A percentile compares a stretch with the other conserved stretches of the same genome.
These are phyloP conservation scores for Thyridium curvatum DNA, from an alignment of 2,329 filamentous ascomycete species.

Conservation along the genomic window DNA sequence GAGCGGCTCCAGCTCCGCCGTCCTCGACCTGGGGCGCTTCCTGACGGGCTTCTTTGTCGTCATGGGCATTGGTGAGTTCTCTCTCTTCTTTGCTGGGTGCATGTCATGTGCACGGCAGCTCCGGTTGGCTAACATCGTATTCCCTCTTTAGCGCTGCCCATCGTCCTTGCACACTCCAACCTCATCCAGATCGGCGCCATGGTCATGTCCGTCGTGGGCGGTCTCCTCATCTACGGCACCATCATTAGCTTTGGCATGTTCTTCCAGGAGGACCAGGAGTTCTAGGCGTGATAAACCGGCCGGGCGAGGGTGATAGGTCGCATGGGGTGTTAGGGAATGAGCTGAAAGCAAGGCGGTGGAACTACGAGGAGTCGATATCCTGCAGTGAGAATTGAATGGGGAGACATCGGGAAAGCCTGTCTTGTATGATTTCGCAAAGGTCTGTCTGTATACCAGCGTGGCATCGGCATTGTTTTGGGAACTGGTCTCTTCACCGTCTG, in stretches of 20 bases:
- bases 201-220: slow-evolving; percentile 90
- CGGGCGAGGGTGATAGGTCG: too few species aligned
- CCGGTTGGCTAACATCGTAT: slow-evolving; percentile 12
- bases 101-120: slow-evolving; percentile 3
- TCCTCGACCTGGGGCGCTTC: slow-evolving; percentile 92
- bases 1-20: slow-evolving; percentile 66
- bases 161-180: slow-evolving; percentile 79
- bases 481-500: too few species aligned
- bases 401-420: too few species aligned
- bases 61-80: slow-evolving; percentile 85
- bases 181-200: slow-evolving; percentile 81
- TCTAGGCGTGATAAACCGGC: slow-evolving; percentile 53
- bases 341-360: too few species aligned
- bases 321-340: too few species aligned
- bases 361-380: too few species aligned
- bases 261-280: slow-evolving; percentile 96
- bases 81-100: slow-evolving; percentile 1
- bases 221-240: slow-evolving; percentile 91
- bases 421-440: too few species aligned
- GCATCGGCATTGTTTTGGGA: too few species aligned
- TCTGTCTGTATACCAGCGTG: too few species aligned
- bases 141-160: slow-evolving; percentile 65
- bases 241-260: slow-evolving; percentile 98
- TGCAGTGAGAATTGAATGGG: too few species aligned
- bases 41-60: slow-evolving; percentile 92